A percentile compares a stretch with the other conserved stretches of the same genome.
Evolutionary conservation across 192 early-diverging fungal species (phyloP).

Genomic region (Dispira simplex): DNA sequence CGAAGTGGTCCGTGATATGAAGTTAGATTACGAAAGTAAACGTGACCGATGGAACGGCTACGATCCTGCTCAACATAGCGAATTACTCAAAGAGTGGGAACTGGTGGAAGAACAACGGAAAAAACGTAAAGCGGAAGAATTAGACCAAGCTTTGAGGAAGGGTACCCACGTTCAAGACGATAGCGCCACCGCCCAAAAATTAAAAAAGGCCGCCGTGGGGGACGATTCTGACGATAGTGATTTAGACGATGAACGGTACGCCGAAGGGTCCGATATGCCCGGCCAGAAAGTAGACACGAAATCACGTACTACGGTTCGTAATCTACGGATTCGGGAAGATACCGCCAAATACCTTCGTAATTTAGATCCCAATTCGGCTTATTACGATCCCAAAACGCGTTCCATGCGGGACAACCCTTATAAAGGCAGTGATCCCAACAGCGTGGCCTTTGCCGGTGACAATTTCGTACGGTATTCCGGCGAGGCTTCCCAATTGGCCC

Average conservation of each 20-base stretch:
- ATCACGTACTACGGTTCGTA: constrained; percentile 85
- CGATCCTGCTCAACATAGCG: constrained; percentile 70
- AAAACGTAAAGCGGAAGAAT: constrained; percentile 56
- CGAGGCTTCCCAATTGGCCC: constrained; percentile 63
- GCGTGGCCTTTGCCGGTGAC: constrained; percentile 61
- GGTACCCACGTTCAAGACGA: not conserved
- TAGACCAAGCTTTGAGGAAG: constrained; percentile 36
- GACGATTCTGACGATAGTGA: constrained; percentile 59
- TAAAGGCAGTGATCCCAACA: constrained; percentile 40
- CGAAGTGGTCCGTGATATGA: constrained; percentile 60
- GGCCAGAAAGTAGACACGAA: constrained; percentile 81
- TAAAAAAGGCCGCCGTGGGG: constrained; percentile 13
- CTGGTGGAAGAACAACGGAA: constrained; percentile 70
- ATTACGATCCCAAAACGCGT: constrained; percentile 98
- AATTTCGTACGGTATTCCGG: constrained; percentile 87
- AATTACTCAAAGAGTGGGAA: constrained; percentile 64
- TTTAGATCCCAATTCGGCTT: constrained; percentile 83
- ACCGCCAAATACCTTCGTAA: constrained; percentile 98
- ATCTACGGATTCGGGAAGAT: constrained; percentile 98
- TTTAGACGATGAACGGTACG: constrained; percentile 81
- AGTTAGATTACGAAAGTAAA: constrained; percentile 86
- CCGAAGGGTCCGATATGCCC: constrained; percentile 67
- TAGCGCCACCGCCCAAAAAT: constrained; percentile 10
- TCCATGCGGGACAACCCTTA: constrained; percentile 98
- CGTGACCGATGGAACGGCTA: constrained; percentile 98